Evolutionary conservation across 345 rosid genomes (phyloP).

Genomic region (Linum trigynum): DNA sequence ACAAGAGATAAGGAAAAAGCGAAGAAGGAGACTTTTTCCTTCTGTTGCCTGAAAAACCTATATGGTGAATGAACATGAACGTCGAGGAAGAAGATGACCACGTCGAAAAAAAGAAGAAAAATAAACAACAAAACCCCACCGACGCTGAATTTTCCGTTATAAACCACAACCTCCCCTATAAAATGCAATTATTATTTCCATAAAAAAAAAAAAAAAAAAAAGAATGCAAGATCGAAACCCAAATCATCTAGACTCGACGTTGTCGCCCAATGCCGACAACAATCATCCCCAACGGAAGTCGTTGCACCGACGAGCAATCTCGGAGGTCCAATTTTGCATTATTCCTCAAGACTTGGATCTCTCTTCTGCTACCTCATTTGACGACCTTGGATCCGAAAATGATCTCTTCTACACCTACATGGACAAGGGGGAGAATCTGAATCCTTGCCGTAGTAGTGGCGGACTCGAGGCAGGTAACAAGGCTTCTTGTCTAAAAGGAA

Average conservation of each 20-base stretch:
- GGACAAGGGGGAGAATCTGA: constrained; percentile 10
- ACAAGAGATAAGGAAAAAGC: no score
- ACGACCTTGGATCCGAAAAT: constrained; percentile 19
- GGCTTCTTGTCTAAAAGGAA: background rate
- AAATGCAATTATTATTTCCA: background rate
- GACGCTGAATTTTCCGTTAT: background rate
- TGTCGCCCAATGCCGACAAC: background rate
- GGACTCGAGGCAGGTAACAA: background rate
- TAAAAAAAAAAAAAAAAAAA: no score
- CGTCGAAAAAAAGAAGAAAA: background rate
- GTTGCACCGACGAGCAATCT: constrained; percentile 25
- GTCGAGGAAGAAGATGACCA: no score
- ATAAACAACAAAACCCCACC: background rate
- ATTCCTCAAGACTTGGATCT: constrained; percentile 21
- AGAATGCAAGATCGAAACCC: background rate
- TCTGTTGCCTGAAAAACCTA: no score
- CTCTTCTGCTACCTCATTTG: constrained; percentile 12
- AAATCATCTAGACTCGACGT: background rate
- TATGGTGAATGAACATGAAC: no score
- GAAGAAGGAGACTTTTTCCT: no score
- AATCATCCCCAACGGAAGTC: constrained; percentile 18
- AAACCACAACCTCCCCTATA: background rate
- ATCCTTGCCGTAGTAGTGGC: background rate
- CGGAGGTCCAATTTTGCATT: constrained; percentile 19
- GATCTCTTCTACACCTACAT: constrained; percentile 22